Conservation (phyloP, 1,139 yeast genomes). For the Saccharomyces hybrid region DNA sequence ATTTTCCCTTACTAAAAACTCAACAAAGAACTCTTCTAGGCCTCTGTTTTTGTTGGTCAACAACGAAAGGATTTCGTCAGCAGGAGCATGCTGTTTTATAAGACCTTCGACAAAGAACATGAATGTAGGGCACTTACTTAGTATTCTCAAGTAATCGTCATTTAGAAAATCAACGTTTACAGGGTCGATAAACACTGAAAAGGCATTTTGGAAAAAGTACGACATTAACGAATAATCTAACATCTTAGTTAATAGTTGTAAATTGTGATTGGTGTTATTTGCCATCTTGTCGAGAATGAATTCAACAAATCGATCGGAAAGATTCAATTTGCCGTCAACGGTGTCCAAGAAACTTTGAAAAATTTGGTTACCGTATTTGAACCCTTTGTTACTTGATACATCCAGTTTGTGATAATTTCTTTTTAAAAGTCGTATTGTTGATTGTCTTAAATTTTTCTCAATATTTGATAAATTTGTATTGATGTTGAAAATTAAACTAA, state of each 20-base stretch:
- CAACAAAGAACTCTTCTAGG: constrained; percentile 28
- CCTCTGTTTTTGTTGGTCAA: constrained; percentile 21
- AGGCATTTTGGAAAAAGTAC: constrained; percentile 63
- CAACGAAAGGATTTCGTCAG: constrained; percentile 22
- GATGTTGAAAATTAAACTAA: constrained; percentile 27
- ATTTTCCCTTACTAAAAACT: constrained; percentile 30
- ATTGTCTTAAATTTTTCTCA: constrained; percentile 28
- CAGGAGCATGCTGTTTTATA: constrained; percentile 22
- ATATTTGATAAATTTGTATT: constrained; percentile 29
- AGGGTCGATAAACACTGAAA: constrained; percentile 40
- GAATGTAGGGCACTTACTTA: constrained; percentile 43
- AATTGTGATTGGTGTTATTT: constrained; percentile 28
- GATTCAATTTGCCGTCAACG: constrained; percentile 30
- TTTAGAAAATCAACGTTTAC: constrained; percentile 31
- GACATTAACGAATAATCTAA: constrained; percentile 61
- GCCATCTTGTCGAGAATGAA: constrained; percentile 29
- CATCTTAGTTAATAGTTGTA: constrained; percentile 38
- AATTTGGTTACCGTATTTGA: constrained; percentile 27
- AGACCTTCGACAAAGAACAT: constrained; percentile 35
- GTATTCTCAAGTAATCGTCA: constrained; percentile 33
- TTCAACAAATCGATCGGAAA: constrained; percentile 26
- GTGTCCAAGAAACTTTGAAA: constrained; percentile 30
- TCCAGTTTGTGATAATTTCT: constrained; percentile 24
- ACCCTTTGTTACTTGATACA: constrained; percentile 30
- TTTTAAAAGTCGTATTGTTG: constrained; percentile 26